Evolutionary conservation across 495 filamentous ascomycete genomes (phyloP), one percentile per base, ranked within the genome.

Genomic region (Penicillium salamii): DNA sequence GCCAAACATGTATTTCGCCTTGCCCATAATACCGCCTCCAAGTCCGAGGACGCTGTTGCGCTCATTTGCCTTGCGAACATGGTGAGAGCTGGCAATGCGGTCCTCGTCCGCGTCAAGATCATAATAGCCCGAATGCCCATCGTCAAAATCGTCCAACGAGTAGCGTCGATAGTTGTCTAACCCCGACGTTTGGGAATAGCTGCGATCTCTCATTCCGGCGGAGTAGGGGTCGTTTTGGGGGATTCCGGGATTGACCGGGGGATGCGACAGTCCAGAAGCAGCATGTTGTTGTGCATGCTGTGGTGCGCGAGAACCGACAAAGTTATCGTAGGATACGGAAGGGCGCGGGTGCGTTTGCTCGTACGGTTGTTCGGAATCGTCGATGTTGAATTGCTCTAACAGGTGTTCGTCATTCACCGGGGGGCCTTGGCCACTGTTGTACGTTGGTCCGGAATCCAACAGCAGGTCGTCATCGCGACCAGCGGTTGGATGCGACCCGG

Each of bases 301-400:
- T 62, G 46, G 75, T 67, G 23, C 75, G 60, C 49, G 75, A 63
- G 69, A 81, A 40, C 93, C 95, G 49, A 98, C 84, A 61, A 97
- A 98, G 43, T 91, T 84, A 75, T 97, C 93, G 66, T 97, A 96
- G 26, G 92, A 96, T 39, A 91, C 78, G 17, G 91, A 97, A 37
- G 89, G 88, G 46, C 93, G 87, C 46, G 83, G 67, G 52, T 81
- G 78, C 37, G 54, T 42, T 53, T 81, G 78, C 32, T 50, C 37
- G 41, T 61, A 44, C 28, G 75, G 73, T 46, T 70, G 67, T 44
- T 87, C 80, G 51, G 78, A 76, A 53, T 86, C 80, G 59, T 89
- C 73, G 59, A 81, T 79, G 55, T 84, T 76, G 68, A 86, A 90
- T 23, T 80, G 79, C 57, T 77, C 79, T 57, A 89, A 71, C 14